Conservation (phyloP, 805 yeast genomes). For the Cyberlindnera maclurae region DNA sequence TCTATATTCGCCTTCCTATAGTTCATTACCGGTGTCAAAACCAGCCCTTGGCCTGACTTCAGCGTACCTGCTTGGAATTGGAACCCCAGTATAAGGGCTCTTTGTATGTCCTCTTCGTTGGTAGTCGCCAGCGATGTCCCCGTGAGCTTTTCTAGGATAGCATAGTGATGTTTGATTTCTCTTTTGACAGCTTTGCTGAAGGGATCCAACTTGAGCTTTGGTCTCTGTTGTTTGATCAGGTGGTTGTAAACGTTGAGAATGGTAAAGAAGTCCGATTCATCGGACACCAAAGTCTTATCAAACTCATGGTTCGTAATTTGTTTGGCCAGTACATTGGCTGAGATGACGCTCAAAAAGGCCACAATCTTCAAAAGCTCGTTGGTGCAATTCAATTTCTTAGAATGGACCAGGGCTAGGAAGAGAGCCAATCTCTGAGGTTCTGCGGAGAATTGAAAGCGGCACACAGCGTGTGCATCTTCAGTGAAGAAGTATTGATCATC, state of each 20-base stretch:
- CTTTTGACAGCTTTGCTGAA: constrained; percentile 1
- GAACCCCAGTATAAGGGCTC: constrained; percentile 1
- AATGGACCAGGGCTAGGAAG: constrained; percentile 1
- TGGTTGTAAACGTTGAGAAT: constrained; percentile 5
- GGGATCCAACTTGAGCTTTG: constrained; percentile 2
- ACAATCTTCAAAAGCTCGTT: constrained; percentile 3
- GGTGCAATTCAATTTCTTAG: neutral
- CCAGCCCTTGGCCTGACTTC: neutral
- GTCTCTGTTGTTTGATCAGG: constrained; percentile 1
- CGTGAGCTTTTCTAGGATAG: neutral
- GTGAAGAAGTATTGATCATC: constrained; percentile 5
- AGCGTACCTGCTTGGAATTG: constrained; percentile 1
- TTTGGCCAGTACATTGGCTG: constrained; percentile 5
- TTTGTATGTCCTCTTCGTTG: neutral
- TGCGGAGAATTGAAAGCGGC: constrained; percentile 2
- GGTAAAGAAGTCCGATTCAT: constrained; percentile 8
- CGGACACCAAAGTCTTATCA: constrained; percentile 5
- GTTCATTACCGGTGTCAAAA: neutral
- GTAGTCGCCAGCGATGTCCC: neutral
- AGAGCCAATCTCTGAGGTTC: constrained; percentile 1
- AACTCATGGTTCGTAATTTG: constrained; percentile 2
- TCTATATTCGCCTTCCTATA: neutral
- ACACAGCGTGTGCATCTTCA: neutral
- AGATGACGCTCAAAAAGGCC: constrained; percentile 1
- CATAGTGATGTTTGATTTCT: constrained; percentile 23